phyloP scores from a whole-genome alignment of 2,329 filamentous ascomycete genomes.

The Neonectria punicea region DNA sequence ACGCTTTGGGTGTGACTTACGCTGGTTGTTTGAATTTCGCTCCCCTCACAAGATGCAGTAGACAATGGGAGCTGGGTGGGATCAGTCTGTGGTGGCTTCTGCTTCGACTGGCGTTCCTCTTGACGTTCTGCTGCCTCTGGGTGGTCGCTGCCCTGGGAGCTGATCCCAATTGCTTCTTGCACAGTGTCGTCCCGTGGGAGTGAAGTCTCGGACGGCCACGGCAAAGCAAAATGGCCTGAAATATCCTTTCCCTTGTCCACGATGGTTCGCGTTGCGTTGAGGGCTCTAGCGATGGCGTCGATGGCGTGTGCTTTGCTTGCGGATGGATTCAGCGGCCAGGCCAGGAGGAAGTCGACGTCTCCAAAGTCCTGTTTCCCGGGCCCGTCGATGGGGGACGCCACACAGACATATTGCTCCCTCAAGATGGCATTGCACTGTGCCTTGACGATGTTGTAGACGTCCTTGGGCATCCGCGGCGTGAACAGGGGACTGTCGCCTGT shows the following conservation, averaged over 20 bases:
- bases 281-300: conserved; percentile 34
- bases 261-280: conserved; percentile 50
- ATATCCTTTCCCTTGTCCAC: conserved; percentile 35
- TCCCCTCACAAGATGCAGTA: neutral
- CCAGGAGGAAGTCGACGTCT: conserved; percentile 78
- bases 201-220: conserved; percentile 55
- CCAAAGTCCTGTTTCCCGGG: conserved; percentile 76
- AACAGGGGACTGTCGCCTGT: conserved; percentile 57
- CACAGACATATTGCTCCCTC: conserved; percentile 60
- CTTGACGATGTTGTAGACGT: conserved; percentile 66
- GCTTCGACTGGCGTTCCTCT: neutral
- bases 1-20: neutral
- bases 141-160: neutral
- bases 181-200: neutral
- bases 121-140: neutral
- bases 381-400: conserved; percentile 72
- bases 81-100: neutral
- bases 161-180: neutral
- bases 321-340: conserved; percentile 42
- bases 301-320: conserved; percentile 43
- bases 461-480: conserved; percentile 73
- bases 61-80: neutral
- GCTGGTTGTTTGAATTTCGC: neutral
- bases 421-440: conserved; percentile 58
- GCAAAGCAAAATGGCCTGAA: conserved; percentile 63